Percentiles rank a stretch among this genome's conserved stretches.
These are phyloP conservation scores for Monascus purpureus DNA, from an alignment of 495 filamentous ascomycete species.

Conservation along the genomic window DNA sequence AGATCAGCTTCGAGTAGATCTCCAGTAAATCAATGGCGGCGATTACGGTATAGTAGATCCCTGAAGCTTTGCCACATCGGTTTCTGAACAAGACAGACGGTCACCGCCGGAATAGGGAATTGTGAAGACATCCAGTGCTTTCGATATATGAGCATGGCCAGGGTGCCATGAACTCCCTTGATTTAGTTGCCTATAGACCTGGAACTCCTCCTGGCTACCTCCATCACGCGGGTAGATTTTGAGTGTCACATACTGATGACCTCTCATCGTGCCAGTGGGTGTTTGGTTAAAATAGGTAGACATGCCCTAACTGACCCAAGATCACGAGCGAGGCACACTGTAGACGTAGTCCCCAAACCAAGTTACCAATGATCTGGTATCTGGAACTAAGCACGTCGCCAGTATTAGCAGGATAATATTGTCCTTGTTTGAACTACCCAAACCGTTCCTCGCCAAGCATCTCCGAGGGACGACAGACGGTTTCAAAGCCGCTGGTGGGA, in stretches of 20 bases:
- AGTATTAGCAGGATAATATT: slow-evolving; percentile 39
- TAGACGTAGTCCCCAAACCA: slow-evolving; percentile 39
- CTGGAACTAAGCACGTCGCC: slow-evolving; percentile 32
- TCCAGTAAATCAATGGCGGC: slow-evolving; percentile 15
- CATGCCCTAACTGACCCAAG: slow-evolving; percentile 23
- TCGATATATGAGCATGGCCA: slow-evolving; percentile 13
- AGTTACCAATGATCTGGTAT: slow-evolving; percentile 45
- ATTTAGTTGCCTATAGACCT: slow-evolving; percentile 13
- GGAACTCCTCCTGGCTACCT: slow-evolving; percentile 11
- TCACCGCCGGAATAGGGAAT: slow-evolving; percentile 12
- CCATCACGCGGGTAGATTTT: slow-evolving; percentile 23
- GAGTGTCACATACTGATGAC: slow-evolving; percentile 27
- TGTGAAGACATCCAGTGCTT: slow-evolving; percentile 18
- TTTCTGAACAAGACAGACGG: slow-evolving; percentile 27
- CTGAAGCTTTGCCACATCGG: slow-evolving; percentile 28
- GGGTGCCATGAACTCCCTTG: slow-evolving; percentile 11
- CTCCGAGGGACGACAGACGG: slow-evolving; percentile 6
- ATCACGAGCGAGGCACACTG: slow-evolving; percentile 41
- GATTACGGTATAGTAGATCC: slow-evolving; percentile 18
- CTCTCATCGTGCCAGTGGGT: slow-evolving; percentile 10
- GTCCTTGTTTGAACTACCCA: slow-evolving; percentile 23
- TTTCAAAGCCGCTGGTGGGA: slow-evolving; percentile 12
- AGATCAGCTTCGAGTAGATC: slow-evolving; percentile 16
- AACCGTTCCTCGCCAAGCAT: slow-evolving; percentile 33
- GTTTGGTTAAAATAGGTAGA: slow-evolving; percentile 5